These are phyloP conservation scores for Chalciporus sp. DNA, from an alignment of 1,284 basidiomycete genomes.

Conservation along the genomic window DNA sequence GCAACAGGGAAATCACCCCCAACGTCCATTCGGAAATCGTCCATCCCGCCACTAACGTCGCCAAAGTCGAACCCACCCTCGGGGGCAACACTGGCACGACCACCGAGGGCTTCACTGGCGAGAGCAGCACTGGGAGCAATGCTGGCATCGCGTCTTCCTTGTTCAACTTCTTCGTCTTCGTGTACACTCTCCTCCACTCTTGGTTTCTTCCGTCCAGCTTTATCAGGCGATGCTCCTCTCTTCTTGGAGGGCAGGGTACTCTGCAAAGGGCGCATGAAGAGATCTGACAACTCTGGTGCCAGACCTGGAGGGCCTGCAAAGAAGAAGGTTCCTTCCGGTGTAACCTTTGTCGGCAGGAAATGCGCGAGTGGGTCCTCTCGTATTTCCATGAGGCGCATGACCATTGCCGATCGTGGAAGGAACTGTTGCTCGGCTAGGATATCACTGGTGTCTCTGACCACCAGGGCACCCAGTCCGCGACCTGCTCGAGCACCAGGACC, in stretches of 20 bases:
- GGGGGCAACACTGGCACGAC: conserved; percentile 51
- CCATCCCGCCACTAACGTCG: conserved; percentile 52
- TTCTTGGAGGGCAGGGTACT: conserved; percentile 52
- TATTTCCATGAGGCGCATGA: conserved; percentile 83
- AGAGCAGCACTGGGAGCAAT: conserved; percentile 56
- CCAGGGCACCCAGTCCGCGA: conserved; percentile 54
- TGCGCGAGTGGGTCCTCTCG: conserved; percentile 83
- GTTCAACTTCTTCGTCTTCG: conserved; percentile 67
- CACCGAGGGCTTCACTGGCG: conserved; percentile 53
- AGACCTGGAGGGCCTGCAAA: conserved; percentile 82
- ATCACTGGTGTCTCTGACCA: conserved; percentile 67
- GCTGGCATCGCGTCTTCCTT: conserved; percentile 65
- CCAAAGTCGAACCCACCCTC: conserved; percentile 60
- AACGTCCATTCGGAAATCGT: conserved; percentile 71
- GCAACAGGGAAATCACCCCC: conserved; percentile 34
- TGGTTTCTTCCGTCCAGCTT: conserved; percentile 62
- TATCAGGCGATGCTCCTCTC: conserved; percentile 53
- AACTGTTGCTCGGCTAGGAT: conserved; percentile 82
- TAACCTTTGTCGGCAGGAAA: conserved; percentile 80
- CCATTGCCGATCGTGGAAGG: conserved; percentile 79
- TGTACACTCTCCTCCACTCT: conserved; percentile 52
- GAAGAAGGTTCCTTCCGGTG: conserved; percentile 72
- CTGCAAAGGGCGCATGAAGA: conserved; percentile 82
- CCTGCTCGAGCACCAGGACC: conserved; percentile 62
- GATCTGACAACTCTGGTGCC: conserved; percentile 75